phyloP scores from a whole-genome alignment of 2,329 filamentous ascomycete species.

The Arthrobotrys iridis region DNA sequence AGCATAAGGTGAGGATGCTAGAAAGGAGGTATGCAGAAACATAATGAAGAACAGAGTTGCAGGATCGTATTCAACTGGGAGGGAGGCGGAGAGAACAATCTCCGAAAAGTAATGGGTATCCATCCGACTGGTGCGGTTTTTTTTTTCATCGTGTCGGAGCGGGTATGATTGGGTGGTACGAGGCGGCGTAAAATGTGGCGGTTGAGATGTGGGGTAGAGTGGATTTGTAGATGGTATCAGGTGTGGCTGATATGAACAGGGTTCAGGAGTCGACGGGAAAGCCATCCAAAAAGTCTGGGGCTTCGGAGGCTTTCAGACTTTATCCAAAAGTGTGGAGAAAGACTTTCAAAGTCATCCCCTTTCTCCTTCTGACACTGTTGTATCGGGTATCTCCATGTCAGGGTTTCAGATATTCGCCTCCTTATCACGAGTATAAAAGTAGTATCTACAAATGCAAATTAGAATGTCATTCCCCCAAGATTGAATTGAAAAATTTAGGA shows the following conservation, averaged over 20 bases:
- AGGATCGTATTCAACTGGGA: too few relatives aligned
- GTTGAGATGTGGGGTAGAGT: neutral
- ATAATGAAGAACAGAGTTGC: neutral
- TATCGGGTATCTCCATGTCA: neutral
- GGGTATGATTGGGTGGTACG: too few relatives aligned
- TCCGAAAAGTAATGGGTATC: neutral
- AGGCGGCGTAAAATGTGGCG: neutral
- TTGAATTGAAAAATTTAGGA: neutral
- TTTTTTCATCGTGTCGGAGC: neutral
- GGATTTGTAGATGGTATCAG: neutral
- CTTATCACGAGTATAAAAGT: constrained; percentile 18
- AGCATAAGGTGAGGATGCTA: neutral
- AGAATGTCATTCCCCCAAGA: neutral
- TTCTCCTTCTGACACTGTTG: neutral
- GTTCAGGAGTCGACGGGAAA: neutral
- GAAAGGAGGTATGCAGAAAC: neutral
- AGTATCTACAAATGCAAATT: constrained; percentile 20
- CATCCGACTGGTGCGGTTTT: neutral
- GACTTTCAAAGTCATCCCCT: neutral
- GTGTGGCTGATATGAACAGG: neutral
- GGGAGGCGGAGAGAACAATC: neutral
- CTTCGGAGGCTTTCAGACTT: neutral
- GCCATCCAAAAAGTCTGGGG: too few relatives aligned
- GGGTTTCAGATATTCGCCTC: neutral
- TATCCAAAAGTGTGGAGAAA: neutral